phyloP scores from a whole-genome alignment of 352 stramenopile species.

The Pythium plurisporium region DNA sequence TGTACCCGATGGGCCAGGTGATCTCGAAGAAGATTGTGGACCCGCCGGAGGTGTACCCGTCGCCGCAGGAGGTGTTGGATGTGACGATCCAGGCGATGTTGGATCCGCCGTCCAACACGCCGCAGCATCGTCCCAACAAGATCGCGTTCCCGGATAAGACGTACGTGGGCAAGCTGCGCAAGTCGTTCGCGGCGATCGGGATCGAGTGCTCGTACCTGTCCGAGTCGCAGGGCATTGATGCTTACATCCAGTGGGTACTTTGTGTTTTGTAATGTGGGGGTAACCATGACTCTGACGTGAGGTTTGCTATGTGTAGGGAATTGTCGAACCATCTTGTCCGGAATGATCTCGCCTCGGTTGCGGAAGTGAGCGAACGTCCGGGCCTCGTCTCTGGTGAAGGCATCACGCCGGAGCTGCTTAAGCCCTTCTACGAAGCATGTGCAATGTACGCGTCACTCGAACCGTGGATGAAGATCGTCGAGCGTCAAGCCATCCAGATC shows the following conservation, averaged over 20 bases:
- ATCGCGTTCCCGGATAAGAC: slow-evolving; percentile 80
- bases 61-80: slow-evolving; percentile 57
- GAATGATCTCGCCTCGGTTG: slow-evolving; percentile 78
- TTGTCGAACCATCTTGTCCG: slow-evolving; percentile 74
- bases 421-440: slow-evolving; percentile 59
- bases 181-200: slow-evolving; percentile 64
- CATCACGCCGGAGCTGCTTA: slow-evolving; percentile 52
- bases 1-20: slow-evolving; percentile 82
- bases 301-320: slow-evolving; percentile 35
- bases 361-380: slow-evolving; percentile 68
- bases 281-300: no score
- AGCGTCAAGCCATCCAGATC: slow-evolving; percentile 79
- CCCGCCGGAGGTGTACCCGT: slow-evolving; percentile 75
- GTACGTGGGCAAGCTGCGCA: slow-evolving; percentile 68
- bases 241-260: slow-evolving; percentile 80
- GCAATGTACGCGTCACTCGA: slow-evolving; percentile 58
- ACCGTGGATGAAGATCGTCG: slow-evolving; percentile 60
- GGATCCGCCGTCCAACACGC: slow-evolving; percentile 62
- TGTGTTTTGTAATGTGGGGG: no score
- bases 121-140: slow-evolving; percentile 82
- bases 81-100: slow-evolving; percentile 73
- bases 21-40: slow-evolving; percentile 85
- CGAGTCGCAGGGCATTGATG: slow-evolving; percentile 81
- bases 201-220: slow-evolving; percentile 86
- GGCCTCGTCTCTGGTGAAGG: slow-evolving; percentile 52